These are phyloP conservation scores for Lyophyllum semitale DNA, from an alignment of 768 basidiomycete genomes.

Conservation along the genomic window DNA sequence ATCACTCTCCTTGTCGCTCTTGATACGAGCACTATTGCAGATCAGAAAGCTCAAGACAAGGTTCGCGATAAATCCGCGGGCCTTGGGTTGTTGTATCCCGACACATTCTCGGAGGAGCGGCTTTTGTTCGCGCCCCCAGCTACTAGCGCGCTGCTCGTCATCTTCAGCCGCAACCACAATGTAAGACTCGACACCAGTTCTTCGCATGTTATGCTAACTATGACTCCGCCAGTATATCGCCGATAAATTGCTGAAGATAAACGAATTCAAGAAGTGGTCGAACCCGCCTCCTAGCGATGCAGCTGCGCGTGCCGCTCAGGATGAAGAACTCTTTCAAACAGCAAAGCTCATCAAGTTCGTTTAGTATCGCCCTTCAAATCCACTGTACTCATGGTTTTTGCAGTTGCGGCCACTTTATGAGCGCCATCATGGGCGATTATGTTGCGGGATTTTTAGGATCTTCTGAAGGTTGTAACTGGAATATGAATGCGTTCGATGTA, in stretches of 20 bases:
- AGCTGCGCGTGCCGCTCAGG: no score
- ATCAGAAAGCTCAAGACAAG: slow-evolving; percentile 37
- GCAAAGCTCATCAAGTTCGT: slow-evolving; percentile 53
- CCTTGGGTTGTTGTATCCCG: slow-evolving; percentile 52
- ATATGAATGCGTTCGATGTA: slow-evolving; percentile 43
- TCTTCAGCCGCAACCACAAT: slow-evolving; percentile 64
- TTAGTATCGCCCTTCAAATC: not conserved
- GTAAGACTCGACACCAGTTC: slow-evolving; percentile 28
- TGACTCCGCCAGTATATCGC: slow-evolving; percentile 59
- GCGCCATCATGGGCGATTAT: slow-evolving; percentile 56
- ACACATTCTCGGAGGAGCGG: slow-evolving; percentile 55
- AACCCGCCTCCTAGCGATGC: slow-evolving; percentile 42
- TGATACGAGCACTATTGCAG: slow-evolving; percentile 16
- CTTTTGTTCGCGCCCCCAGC: slow-evolving; percentile 56
- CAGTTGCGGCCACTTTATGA: slow-evolving; percentile 57
- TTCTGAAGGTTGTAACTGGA: slow-evolving; percentile 54
- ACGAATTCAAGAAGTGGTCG: slow-evolving; percentile 44
- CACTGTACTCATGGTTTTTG: not conserved
- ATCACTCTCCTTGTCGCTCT: not conserved
- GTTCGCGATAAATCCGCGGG: slow-evolving; percentile 52
- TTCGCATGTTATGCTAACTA: no score
- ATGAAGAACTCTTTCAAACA: slow-evolving; percentile 61
- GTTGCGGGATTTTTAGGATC: slow-evolving; percentile 59
- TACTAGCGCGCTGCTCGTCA: slow-evolving; percentile 50
- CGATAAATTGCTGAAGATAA: slow-evolving; percentile 49